phyloP scores from a whole-genome alignment of 768 basidiomycete species.

The Termitomyces sp. region DNA sequence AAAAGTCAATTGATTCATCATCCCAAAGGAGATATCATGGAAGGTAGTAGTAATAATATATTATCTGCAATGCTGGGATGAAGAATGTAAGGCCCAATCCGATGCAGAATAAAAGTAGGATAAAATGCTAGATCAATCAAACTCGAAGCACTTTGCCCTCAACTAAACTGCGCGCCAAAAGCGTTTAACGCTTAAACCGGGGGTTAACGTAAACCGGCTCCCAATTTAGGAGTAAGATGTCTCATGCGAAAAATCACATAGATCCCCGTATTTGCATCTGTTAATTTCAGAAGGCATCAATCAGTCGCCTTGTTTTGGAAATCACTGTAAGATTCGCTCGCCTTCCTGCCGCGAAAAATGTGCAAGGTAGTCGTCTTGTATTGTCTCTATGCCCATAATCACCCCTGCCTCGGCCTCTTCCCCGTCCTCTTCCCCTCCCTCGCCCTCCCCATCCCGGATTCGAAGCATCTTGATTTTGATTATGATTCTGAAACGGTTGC shows the following conservation, averaged over 20 bases:
- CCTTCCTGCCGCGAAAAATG: slow-evolving; percentile 89
- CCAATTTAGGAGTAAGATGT: slow-evolving; percentile 20
- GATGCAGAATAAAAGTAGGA: slow-evolving; percentile 9
- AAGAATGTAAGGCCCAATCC: slow-evolving; percentile 2
- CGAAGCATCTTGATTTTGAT: slow-evolving; percentile 5
- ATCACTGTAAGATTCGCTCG: slow-evolving; percentile 50
- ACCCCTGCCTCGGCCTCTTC: slow-evolving; percentile 36
- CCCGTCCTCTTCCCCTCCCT: slow-evolving; percentile 55
- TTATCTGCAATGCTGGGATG: slow-evolving; percentile 1
- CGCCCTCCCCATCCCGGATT: slow-evolving; percentile 43
- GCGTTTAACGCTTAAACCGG: too few species aligned
- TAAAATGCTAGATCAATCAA: slow-evolving; percentile 11
- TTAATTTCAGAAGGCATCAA: slow-evolving; percentile 39
- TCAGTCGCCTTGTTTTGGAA: slow-evolving; percentile 35
- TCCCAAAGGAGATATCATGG: too few species aligned
- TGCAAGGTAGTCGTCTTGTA: slow-evolving; percentile 81
- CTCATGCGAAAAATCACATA: slow-evolving; percentile 81
- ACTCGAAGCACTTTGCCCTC: background rate
- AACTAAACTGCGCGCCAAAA: too few species aligned
- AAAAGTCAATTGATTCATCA: too few species aligned
- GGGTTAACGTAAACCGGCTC: slow-evolving; percentile 2
- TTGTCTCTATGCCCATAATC: slow-evolving; percentile 63
- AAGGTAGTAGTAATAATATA: background rate
- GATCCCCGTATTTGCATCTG: slow-evolving; percentile 88
- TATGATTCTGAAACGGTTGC: slow-evolving; percentile 42